Evolutionary conservation across 148 eudicot genomes (phyloP).

Genomic region (Nepenthes gracilis): DNA sequence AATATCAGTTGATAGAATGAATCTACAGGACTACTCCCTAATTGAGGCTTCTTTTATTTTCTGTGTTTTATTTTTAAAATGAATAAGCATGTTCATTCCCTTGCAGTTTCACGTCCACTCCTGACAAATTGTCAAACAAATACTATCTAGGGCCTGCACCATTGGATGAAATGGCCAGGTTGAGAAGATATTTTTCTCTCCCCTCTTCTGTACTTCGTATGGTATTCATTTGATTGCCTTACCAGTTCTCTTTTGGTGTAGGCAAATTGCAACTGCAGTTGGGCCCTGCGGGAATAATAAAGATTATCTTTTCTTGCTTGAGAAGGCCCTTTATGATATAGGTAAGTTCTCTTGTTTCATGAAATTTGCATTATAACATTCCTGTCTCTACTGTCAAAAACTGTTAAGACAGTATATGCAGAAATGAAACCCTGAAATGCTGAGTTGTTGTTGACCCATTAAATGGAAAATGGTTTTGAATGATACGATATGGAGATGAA

Average conservation of each 20-base stretch:
- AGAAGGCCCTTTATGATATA: constrained; percentile 74
- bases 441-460: too few relatives aligned
- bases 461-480: too few relatives aligned
- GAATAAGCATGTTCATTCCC: not conserved
- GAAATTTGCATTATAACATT: not conserved
- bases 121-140: constrained; percentile 64
- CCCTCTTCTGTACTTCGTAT: not conserved
- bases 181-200: not conserved
- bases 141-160: constrained; percentile 97
- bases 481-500: too few relatives aligned
- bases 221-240: not conserved
- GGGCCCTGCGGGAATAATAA: constrained; percentile 96
- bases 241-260: constrained; percentile 10
- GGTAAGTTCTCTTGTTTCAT: constrained; percentile 25
- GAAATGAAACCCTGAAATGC: not conserved
- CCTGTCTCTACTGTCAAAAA: not conserved
- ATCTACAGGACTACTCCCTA: not conserved
- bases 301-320: constrained; percentile 77
- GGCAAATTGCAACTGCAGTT: constrained; percentile 91
- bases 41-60: not conserved
- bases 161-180: constrained; percentile 82
- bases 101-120: constrained; percentile 88
- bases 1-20: not conserved
- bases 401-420: not conserved
- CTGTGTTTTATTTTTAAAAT: not conserved